Evolutionary conservation across 352 stramenopile species (phyloP), one percentile per base, ranked within the genome.

Genomic region (Saprolegnia parasitica): DNA sequence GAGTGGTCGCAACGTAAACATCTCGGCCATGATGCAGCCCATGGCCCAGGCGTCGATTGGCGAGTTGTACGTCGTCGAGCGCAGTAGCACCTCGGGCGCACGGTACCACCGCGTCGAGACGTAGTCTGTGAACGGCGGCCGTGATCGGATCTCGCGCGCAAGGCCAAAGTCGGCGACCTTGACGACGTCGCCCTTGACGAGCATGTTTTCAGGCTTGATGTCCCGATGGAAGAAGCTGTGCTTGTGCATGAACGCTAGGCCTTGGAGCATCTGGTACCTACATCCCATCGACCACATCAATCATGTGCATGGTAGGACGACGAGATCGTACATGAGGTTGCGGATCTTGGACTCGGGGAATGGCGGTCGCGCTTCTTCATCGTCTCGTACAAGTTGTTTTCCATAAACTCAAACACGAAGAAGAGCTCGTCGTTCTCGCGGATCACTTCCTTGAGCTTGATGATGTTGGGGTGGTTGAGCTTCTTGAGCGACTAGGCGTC

Each of bases 341-440:
- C 86, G 83, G 67, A 99, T 98, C 73, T 97, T 97, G 66, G 88
- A 89, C 74, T 98, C 95, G 64, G 87, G 89, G 55, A 96, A 65
- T 91, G 83, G 56, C 83, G 81, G 67, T 97, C 80, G 46, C 91
- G 74, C 50, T 96, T 91, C 78, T 98, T 97, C 81, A 99, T 98
- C n/a, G 87, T 89, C 71, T 99, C 91, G 81, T 98, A 98, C 49
- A 99, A 76, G 70, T 98, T 99, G 72, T 88, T 89, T 75, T 98
- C 93, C 96, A 99, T 99, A 81, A 97, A 98, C 81, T 99, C 97
- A 74, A 99, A 99, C 0, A 99, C 96, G 76, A 99, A 99, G 74
- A 93, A 99, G 8, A 99, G 81, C 78, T 96, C 87, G 77, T 98
- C 89, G 68, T 98, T 98, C 76, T 99, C 97, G 21, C 95, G 85